Percentiles rank a stretch among this genome's conserved stretches.
Evolutionary conservation across 805 yeast species (phyloP).

Genomic region (Candida ulmi): DNA sequence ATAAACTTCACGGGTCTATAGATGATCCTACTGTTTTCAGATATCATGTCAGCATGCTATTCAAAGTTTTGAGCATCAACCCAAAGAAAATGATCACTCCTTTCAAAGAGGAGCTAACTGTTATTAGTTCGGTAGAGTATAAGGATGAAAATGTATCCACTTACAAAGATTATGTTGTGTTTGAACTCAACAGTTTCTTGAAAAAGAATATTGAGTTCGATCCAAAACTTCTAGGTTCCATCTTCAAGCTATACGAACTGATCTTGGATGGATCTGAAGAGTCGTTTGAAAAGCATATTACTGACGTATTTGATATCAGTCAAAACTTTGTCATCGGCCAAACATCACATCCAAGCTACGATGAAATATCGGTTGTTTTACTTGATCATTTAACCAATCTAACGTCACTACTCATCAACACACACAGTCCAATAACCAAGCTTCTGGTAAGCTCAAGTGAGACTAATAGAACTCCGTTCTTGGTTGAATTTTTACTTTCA

Average conservation of each 20-base stretch:
- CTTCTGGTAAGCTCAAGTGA: conserved; percentile 11
- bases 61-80: conserved; percentile 46
- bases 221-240: conserved; percentile 34
- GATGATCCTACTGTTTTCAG: conserved; percentile 62
- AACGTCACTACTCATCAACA: conserved; percentile 12
- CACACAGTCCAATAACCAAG: conserved; percentile 12
- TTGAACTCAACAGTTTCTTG: conserved; percentile 42
- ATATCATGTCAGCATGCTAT: conserved; percentile 52
- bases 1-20: conserved; percentile 41
- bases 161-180: conserved; percentile 51
- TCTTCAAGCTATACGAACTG: conserved; percentile 39
- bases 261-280: conserved; percentile 55
- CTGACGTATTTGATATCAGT: conserved; percentile 33
- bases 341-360: conserved; percentile 4
- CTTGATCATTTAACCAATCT: conserved; percentile 20
- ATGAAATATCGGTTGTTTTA: conserved; percentile 17
- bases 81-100: conserved; percentile 36
- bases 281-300: conserved; percentile 41
- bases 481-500: conserved; percentile 18
- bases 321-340: conserved; percentile 15
- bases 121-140: conserved; percentile 43
- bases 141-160: conserved; percentile 45
- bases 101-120: conserved; percentile 54
- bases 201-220: conserved; percentile 23
- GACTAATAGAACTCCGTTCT: conserved; percentile 10